Conservation (phyloP, 768 basidiomycete species). For the Lactarius vividus region DNA sequence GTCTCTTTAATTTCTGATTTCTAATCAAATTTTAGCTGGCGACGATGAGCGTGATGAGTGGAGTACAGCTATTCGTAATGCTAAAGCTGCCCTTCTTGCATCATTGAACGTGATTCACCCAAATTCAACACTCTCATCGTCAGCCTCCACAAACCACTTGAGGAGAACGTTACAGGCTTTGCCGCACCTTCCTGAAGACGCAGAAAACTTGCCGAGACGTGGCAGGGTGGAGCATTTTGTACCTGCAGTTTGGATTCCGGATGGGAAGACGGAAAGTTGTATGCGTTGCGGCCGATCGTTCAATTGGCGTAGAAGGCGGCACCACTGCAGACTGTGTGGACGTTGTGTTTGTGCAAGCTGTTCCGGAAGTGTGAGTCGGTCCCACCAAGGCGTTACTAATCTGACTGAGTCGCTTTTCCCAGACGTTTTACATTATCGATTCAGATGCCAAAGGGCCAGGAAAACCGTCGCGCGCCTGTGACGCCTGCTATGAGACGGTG, state of each 20-base stretch:
- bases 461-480: conserved; percentile 78
- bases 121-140: conserved; percentile 79
- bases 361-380: conserved; percentile 64
- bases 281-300: conserved; percentile 81
- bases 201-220: conserved; percentile 38
- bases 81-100: conserved; percentile 68
- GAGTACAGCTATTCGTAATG: conserved; percentile 62
- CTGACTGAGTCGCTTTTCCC: conserved; percentile 9
- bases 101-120: conserved; percentile 70
- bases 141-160: conserved; percentile 70
- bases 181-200: conserved; percentile 59
- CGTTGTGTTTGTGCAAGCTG: conserved; percentile 83
- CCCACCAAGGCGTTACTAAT: neutral
- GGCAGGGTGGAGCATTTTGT: conserved; percentile 76
- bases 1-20: neutral
- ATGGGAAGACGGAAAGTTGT: conserved; percentile 76
- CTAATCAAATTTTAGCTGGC: conserved; percentile 38
- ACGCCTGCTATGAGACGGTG: conserved; percentile 81
- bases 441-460: conserved; percentile 40
- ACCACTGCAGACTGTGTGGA: conserved; percentile 87
- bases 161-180: conserved; percentile 70
- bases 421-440: conserved; percentile 86
- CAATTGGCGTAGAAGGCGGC: conserved; percentile 74
- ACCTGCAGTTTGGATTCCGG: conserved; percentile 91
- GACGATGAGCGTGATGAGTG: conserved; percentile 62